Evolutionary conservation across 148 eudicot genomes (phyloP).

Genomic region (Agrostemma githago): DNA sequence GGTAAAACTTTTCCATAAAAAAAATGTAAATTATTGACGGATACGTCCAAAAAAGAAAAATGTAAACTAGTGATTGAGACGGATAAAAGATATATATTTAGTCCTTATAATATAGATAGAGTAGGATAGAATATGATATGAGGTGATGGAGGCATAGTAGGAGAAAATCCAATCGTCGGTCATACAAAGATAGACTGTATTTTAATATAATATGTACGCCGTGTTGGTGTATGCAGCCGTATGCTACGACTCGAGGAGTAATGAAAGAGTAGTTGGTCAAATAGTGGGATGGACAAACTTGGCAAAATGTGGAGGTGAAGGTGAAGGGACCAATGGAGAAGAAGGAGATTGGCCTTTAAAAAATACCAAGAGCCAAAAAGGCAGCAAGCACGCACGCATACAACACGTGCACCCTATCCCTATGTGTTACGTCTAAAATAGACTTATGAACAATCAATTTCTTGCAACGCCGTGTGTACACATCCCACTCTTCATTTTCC

Average conservation of each 20-base stretch:
- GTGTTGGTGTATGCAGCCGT: background rate
- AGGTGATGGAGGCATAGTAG: background rate
- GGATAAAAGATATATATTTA: no score
- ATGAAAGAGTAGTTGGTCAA: background rate
- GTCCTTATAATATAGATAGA: no score
- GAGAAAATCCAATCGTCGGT: background rate
- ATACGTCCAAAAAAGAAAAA: no score
- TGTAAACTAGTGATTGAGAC: no score
- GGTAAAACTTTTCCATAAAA: no score
- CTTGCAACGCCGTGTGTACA: conserved; percentile 3
- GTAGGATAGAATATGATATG: no score
- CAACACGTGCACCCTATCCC: conserved; percentile 1
- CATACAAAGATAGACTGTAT: background rate
- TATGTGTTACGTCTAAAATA: background rate
- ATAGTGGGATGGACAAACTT: background rate
- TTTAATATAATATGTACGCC: no score
- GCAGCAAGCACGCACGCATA: background rate
- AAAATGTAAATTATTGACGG: no score
- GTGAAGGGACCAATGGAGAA: background rate
- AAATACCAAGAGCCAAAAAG: conserved; percentile 14
- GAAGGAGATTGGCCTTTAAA: conserved; percentile 18
- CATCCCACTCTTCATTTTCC: conserved; percentile 20
- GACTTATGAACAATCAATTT: no score
- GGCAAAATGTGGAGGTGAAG: background rate
- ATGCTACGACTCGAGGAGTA: background rate